Evolutionary conservation across 2,329 filamentous ascomycete species (phyloP).

Genomic region (Penicillium sumatraense): DNA sequence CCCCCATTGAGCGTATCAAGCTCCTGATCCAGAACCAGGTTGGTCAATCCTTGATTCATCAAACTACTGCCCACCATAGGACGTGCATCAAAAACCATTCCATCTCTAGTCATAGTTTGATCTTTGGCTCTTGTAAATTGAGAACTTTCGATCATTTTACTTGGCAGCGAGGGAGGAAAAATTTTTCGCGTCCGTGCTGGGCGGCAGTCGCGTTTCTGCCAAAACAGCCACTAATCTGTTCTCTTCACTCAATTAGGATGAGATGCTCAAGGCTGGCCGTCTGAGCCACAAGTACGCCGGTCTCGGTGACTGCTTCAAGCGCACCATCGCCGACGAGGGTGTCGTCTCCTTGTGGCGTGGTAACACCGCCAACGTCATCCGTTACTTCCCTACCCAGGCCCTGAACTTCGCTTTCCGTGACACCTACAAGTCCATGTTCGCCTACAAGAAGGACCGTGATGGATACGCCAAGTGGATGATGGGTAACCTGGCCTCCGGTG

Average conservation of each 20-base stretch:
- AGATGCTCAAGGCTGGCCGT: conserved; percentile 99
- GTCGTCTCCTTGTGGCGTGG: conserved; percentile 96
- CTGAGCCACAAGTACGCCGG: conserved; percentile 96
- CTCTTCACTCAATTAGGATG: conserved; percentile 72
- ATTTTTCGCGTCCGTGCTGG: conserved; percentile 16
- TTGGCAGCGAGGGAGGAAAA: conserved; percentile 14
- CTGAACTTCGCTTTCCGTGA: conserved; percentile 99
- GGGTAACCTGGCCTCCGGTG: conserved; percentile 99
- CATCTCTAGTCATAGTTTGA: background rate
- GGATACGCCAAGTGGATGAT: conserved; percentile 99
- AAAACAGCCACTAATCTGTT: conserved; percentile 13
- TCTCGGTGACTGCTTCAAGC: conserved; percentile 93
- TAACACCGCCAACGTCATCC: conserved; percentile 99
- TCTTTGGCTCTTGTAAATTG: background rate
- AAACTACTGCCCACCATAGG: background rate
- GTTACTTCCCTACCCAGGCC: conserved; percentile 99
- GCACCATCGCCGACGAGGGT: conserved; percentile 90
- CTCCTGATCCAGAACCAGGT: conserved; percentile 99
- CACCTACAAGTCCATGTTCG: conserved; percentile 99
- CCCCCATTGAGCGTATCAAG: conserved; percentile 99
- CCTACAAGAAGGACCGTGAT: conserved; percentile 99
- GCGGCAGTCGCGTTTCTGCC: conserved; percentile 1
- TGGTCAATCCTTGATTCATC: conserved; percentile 49
- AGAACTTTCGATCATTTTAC: background rate
- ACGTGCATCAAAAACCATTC: background rate